Base-by-base conservation (phyloP, 1,139 yeast genomes). In the Hansenula sp. region DNA sequence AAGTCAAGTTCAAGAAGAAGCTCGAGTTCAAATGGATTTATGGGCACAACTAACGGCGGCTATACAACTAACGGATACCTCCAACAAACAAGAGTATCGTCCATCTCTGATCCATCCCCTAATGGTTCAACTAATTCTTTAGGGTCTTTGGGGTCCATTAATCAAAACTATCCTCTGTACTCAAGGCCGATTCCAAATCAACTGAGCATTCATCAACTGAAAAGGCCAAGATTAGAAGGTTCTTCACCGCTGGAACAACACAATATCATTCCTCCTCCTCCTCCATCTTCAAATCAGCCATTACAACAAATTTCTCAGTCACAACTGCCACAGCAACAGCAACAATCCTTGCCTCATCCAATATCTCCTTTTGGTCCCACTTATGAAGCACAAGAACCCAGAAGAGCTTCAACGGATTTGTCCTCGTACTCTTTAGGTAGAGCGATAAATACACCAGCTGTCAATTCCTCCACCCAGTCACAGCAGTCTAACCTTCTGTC, bases 1-100 rank as follows among this genome's bases (percentile, higher is more conserved):
- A 45, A 31, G 15, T 34, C 51, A 12, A 17, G 17, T 38, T 34
- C 45, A 40, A 25, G 38, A 36, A 39, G 40, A 25, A 29, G 13
- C 24, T 30, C 41, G 12, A 10, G 31, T 18, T 15, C 36, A 24
- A 6, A 12, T 18, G 15, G 12, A n/a, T 17, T 9, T 15, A 15
- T 15, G 7, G 15, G 16, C 18, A 34, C 27, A 19, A 13, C 29
- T 4, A 19, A 34, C 16, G 28, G 28, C 29, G 28, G 28, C n/a
- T 34, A 34, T 15, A 24, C 37, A 7, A 34, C 25, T 6, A 19
- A 9, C 15, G n/a, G 15, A 6, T 28, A 28, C 11, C 15, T n/a
- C 11, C 31, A 28, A 11, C 31, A 28, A n/a, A 6, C 15, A n/a
- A 28, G 31, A 28, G 15, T 25, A 3, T 7, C 37, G 3, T 18